These are phyloP conservation scores for Mycena sp. DNA, from an alignment of 1,284 basidiomycete species.

Conservation along the genomic window DNA sequence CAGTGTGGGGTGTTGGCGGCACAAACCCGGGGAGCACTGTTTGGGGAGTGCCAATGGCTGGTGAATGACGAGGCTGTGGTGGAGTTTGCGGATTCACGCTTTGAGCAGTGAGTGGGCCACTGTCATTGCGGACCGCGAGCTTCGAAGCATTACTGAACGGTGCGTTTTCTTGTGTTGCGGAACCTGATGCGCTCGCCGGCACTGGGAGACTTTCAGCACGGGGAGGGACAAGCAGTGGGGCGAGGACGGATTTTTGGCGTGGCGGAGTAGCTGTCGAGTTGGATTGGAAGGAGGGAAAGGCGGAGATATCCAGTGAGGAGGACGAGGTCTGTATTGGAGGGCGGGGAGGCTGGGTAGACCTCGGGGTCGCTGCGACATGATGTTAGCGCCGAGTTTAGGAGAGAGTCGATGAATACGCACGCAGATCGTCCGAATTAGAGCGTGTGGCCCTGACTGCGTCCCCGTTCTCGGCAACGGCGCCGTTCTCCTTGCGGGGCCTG, in stretches of 20 bases:
- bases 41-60: too few species aligned
- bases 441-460: constrained; percentile 35
- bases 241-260: constrained; percentile 43
- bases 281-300: constrained; percentile 41
- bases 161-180: constrained; percentile 41
- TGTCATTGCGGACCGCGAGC: constrained; percentile 5
- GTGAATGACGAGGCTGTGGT: neutral
- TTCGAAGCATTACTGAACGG: constrained; percentile 23
- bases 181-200: constrained; percentile 36
- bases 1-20: neutral
- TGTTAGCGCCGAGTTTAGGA: neutral
- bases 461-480: constrained; percentile 38
- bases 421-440: constrained; percentile 58
- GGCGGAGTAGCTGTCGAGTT: constrained; percentile 33
- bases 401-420: constrained; percentile 50
- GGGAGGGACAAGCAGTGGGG: constrained; percentile 54
- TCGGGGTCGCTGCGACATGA: constrained; percentile 37
- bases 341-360: constrained; percentile 15
- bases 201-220: constrained; percentile 50
- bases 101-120: too few species aligned
- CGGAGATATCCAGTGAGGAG: constrained; percentile 37
- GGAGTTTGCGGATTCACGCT: too few species aligned
- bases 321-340: constrained; percentile 47
- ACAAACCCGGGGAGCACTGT: too few species aligned
- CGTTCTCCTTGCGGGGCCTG: constrained; percentile 29